Base-by-base conservation (phyloP, 2,329 filamentous ascomycete species). In the Macroventuria anomochaeta region DNA sequence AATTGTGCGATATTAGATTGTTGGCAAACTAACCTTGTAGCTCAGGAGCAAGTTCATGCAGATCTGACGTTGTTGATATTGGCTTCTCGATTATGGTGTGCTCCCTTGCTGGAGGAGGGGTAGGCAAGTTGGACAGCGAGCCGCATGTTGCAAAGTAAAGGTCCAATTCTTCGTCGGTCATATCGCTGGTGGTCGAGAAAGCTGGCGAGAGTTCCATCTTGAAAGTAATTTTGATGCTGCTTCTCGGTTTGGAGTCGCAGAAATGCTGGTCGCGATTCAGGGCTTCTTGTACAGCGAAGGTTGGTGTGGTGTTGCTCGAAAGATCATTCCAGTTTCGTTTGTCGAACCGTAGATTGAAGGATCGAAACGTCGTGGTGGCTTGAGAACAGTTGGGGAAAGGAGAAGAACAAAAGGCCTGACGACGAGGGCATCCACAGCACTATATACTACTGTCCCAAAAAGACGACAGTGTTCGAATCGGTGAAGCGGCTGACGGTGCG, bases 121-220 rank as follows among this genome's bases (percentile, higher is more conserved):
- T 76, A 6, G 75, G 75, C 18, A 76, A 62, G 59, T 71, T 75
- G 26, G 73, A 76, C 33, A 76, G 62, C 39, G 73, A 74, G 21
- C 72, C 69, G 38, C 71, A 76, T 47, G 58, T 70, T 33, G 70
- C 73, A 57, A 76, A 73, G 61, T 75, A 76, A 50, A 58, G 59
- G 39, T 76, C 75, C 58, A 75, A 50, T 53, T 75, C 72, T 47
- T 74, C 73, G 50, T 74, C 69, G 38, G 71, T 72, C 61, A 74
- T 64, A 59, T 74, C 66, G 63, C 64, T 60, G 55, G 57, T 62
- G 29, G 61, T 40, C 4, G 65, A 68, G 28, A 65, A 53, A 12
- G 68, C 65, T 15, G 68, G 68, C 2, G 68, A 70, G 37, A 61
- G 63, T 20, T 69, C 62, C 67, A 69, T 71, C 13, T 44, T 43